Evolutionary conservation across 2,329 filamentous ascomycete species (phyloP), one percentile per base, ranked within the genome.

Genomic region (Curvularia sp.): DNA sequence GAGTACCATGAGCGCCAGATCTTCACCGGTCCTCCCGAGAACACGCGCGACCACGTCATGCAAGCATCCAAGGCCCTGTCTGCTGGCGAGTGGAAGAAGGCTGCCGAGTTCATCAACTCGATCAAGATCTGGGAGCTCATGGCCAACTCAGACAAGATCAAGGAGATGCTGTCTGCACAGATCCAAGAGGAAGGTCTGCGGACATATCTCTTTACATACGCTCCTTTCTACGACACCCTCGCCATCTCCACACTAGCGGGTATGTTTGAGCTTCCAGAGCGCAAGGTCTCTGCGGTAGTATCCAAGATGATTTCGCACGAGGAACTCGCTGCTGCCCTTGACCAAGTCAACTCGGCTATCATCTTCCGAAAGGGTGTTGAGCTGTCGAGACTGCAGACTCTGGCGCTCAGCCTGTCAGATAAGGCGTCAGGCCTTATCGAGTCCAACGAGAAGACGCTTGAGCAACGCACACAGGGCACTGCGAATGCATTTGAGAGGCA

Each of bases 101-200:
- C 93, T 15, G 93, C 89, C 21, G 86, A 90, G 62, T 95, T 96
- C 79, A 93, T 99, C 79, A 93, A 95, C 83, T 92, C 89, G 74
- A 99, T 99, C 83, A 99, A 97, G 87, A 99, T 99, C 78, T 99
- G 95, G 95, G 95, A 99, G 54, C 86, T 99, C 67, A 96, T 99
- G 87, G 91, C 93, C 57, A 89, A 95, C 79, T 86, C 91, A 23
- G 92, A 94, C 55, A 91, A 93, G 78, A 96, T 98, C 84, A 98
- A 98, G 88, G 80, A 86, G 53, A 97, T 99, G 95, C 91, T 99
- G 61, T 92, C 93, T 54, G 93, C 92, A 78, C 95, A 99, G 84
- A 97, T 98, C 75, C 96, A 99, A 79, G 95, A 99, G 79, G 95
- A 99, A 83, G 95, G 96, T 70, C 88, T 99, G 53, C 89, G 95